A percentile compares a stretch with the other conserved stretches of the same genome.
Evolutionary conservation across 305 asterid species (phyloP).

Genomic region (Ajuga reptans): DNA sequence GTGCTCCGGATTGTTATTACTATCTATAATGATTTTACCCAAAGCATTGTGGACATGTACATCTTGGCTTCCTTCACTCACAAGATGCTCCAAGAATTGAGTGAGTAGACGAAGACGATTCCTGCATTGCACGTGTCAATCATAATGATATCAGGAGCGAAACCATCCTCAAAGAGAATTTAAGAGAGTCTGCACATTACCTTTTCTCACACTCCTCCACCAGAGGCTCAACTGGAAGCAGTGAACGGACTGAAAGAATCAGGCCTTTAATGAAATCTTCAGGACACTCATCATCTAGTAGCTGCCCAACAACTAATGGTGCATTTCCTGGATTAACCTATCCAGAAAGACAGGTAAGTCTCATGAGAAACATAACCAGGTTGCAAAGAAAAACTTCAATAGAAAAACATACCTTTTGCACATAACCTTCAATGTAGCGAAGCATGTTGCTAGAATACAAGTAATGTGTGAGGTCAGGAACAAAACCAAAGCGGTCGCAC

Average conservation of each 20-base stretch:
- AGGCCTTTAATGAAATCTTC: constrained; percentile 98
- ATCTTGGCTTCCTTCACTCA: constrained; percentile 99
- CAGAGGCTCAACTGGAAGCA: constrained; percentile 96
- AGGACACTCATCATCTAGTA: constrained; percentile 94
- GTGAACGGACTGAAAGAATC: constrained; percentile 93
- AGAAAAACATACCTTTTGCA: constrained; percentile 67
- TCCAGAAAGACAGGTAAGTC: constrained; percentile 23
- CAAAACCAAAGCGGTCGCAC: constrained; percentile 98
- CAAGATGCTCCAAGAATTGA: constrained; percentile 98
- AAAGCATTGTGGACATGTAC: constrained; percentile 98
- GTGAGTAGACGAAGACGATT: constrained; percentile 96
- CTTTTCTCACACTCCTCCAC: constrained; percentile 99
- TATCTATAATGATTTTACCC: constrained; percentile 95
- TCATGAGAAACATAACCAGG: constrained; percentile 6
- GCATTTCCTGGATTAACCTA: constrained; percentile 99
- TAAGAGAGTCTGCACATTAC: constrained; percentile 27
- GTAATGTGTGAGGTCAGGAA: constrained; percentile 96
- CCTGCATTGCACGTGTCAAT: constrained; percentile 37
- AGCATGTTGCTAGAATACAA: constrained; percentile 91
- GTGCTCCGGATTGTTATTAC: constrained; percentile 98
- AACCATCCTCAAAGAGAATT: neutral
- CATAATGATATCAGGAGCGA: constrained; percentile 16
- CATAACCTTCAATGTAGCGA: constrained; percentile 98
- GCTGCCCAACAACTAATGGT: constrained; percentile 97
- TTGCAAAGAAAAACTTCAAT: neutral